These are phyloP conservation scores for Pleoardoris graminearum DNA, from an alignment of 2,329 filamentous ascomycete genomes.

Conservation along the genomic window DNA sequence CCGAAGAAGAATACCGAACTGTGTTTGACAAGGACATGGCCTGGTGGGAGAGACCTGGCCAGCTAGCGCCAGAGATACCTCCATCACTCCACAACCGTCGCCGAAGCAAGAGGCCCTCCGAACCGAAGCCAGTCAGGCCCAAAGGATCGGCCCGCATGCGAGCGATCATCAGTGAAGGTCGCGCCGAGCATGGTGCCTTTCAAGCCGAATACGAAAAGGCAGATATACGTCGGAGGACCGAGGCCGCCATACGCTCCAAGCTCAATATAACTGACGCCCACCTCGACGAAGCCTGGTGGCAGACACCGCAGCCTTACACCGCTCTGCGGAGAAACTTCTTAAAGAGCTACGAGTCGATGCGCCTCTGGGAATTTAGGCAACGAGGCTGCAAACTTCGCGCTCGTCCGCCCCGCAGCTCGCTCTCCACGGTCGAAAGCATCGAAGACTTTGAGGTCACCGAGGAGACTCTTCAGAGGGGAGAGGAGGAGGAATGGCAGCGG, in stretches of 20 bases:
- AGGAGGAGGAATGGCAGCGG: constrained; percentile 19
- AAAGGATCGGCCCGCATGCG: constrained; percentile 16
- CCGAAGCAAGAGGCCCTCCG: neutral
- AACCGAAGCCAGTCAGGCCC: neutral
- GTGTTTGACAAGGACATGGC: constrained; percentile 12
- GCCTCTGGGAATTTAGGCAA: too few relatives aligned
- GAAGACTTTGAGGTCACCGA: constrained; percentile 23
- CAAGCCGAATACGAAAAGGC: constrained; percentile 13
- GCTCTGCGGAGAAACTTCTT: too few relatives aligned
- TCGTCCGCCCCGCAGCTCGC: too few relatives aligned
- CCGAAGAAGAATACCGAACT: constrained; percentile 7
- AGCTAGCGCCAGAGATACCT: constrained; percentile 9
- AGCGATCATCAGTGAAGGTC: constrained; percentile 15
- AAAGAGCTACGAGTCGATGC: too few relatives aligned
- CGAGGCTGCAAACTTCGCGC: too few relatives aligned
- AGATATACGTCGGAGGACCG: constrained; percentile 20
- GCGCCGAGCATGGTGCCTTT: constrained; percentile 5
- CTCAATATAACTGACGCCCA: constrained; percentile 16
- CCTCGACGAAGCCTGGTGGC: constrained; percentile 24
- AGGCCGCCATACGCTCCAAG: constrained; percentile 28
- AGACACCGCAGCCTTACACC: constrained; percentile 19
- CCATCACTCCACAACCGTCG: constrained; percentile 6
- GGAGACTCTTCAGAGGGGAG: neutral
- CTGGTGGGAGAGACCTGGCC: constrained; percentile 32
- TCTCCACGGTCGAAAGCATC: constrained; percentile 22